phyloP scores from a whole-genome alignment of 2,329 filamentous ascomycete species.

The Trichoderma harzianum region DNA sequence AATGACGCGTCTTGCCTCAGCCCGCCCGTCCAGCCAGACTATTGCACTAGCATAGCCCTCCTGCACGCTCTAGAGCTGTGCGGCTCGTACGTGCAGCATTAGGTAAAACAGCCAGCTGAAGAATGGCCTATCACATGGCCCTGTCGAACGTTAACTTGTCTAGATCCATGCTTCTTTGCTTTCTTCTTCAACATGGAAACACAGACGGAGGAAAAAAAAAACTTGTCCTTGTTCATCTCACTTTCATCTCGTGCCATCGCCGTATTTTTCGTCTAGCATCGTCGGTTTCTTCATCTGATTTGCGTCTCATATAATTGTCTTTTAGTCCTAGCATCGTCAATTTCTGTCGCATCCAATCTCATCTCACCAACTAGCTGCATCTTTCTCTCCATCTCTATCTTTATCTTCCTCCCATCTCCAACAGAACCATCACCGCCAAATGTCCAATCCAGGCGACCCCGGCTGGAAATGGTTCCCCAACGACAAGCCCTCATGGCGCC shows the following conservation, averaged over 20 bases:
- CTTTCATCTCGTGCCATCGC: background rate
- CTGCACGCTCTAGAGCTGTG: background rate
- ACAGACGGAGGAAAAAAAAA: background rate
- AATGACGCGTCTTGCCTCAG: background rate
- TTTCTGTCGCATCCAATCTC: background rate
- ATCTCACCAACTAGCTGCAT: background rate
- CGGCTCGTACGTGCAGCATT: background rate
- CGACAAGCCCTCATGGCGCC: slow-evolving; percentile 46
- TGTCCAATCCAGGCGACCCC: slow-evolving; percentile 27
- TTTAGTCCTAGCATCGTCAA: background rate
- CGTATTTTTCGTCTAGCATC: background rate
- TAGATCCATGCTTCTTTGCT: background rate
- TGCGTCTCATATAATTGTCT: background rate
- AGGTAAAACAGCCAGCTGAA: background rate
- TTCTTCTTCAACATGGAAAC: background rate
- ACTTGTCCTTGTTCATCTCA: background rate
- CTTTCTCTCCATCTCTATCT: background rate
- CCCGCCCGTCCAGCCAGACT: background rate
- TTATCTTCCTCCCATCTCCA: background rate
- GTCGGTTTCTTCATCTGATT: background rate
- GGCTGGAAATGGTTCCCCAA: slow-evolving; percentile 45
- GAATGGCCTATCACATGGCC: background rate
- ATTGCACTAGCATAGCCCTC: background rate
- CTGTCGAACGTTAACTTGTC: background rate
- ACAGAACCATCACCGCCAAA: slow-evolving; percentile 6